These are phyloP conservation scores for Anastatica hierochuntica DNA, from an alignment of 345 rosid species.

Conservation along the genomic window DNA sequence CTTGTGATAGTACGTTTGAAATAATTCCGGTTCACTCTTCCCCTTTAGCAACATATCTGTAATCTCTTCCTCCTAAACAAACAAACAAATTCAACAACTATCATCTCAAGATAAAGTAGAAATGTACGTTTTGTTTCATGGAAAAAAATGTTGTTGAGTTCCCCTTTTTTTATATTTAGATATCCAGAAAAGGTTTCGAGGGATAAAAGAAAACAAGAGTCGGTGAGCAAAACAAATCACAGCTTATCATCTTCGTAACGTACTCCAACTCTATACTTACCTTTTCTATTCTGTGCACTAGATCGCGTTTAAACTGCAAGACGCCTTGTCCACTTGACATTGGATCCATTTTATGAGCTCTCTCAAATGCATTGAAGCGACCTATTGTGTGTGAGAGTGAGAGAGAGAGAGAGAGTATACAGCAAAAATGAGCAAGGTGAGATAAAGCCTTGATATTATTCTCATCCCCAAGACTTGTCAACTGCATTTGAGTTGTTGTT, in stretches of 20 bases:
- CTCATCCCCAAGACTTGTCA: too few relatives aligned
- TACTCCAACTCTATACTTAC: conserved; percentile 27
- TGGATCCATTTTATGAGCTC: conserved; percentile 64
- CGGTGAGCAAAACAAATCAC: neutral
- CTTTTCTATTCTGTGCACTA: conserved; percentile 69
- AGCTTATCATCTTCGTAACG: too few relatives aligned
- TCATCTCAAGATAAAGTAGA: neutral
- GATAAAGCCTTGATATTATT: too few relatives aligned
- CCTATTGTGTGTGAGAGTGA: conserved; percentile 45
- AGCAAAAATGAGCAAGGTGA: neutral
- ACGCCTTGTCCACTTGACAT: conserved; percentile 67
- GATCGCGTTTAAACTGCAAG: conserved; percentile 83
- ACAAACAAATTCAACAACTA: conserved; percentile 10
- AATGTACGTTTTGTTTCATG: neutral
- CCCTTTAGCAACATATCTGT: conserved; percentile 34
- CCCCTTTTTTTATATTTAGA: neutral
- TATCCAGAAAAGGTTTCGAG: neutral
- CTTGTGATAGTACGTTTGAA: conserved; percentile 51
- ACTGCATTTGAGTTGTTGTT: too few relatives aligned
- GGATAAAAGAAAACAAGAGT: neutral
- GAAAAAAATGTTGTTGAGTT: neutral
- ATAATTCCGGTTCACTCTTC: conserved; percentile 47
- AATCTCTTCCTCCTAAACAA: conserved; percentile 53
- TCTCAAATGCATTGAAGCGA: conserved; percentile 87
- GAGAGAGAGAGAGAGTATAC: too few relatives aligned